Evolutionary conservation across 345 rosid species (phyloP), one percentile per base, ranked within the genome.

Genomic region (Lepidium sativum): DNA sequence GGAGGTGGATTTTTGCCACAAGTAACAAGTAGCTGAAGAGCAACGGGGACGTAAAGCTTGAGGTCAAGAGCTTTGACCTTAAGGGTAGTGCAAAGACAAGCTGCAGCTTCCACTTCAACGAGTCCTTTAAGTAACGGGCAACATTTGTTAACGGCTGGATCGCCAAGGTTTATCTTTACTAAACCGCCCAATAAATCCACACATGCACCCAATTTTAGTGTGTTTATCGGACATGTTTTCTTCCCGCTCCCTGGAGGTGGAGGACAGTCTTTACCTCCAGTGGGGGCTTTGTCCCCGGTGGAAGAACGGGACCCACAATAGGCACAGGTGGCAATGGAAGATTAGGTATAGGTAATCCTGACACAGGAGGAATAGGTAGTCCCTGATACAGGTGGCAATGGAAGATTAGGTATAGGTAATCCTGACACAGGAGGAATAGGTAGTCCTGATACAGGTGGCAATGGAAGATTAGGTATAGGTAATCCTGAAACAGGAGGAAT

Each of bases 1-100:
- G 99, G 84, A 76, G 99, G 99, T 16, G 96, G 97, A 27, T 86
- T 82, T 84, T 94, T 94, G 33, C 99, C 99, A 70, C 99, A 94
- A 17, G 95, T 78, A 50, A 90, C 33, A 38, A 94, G 96, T 31
- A 94, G 97, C 79, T 94, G 96, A 67, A 94, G 95, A 54, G 99
- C 97, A 65, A 94, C 65, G 0, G 99, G 99, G 27, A 88, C 95
- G 63, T 75, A 87, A 48, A 94, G 35, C 4, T 77, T 90, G 27
- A 94, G 95, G 81, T 94, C 80, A 8, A 94, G 96, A 48, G 86
- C 86, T 78, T 90, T 90, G 33, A 87, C 62, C 81, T 86, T 90
- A 12, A 94, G 86, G 31, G 97, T 86, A 37, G 97, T 90, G 84
- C 99, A 94, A 54, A 94, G 68, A 77, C 99, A 94, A 60, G 75